These are phyloP conservation scores for Murraya koenigii DNA, from an alignment of 345 rosid species.

Conservation along the genomic window DNA sequence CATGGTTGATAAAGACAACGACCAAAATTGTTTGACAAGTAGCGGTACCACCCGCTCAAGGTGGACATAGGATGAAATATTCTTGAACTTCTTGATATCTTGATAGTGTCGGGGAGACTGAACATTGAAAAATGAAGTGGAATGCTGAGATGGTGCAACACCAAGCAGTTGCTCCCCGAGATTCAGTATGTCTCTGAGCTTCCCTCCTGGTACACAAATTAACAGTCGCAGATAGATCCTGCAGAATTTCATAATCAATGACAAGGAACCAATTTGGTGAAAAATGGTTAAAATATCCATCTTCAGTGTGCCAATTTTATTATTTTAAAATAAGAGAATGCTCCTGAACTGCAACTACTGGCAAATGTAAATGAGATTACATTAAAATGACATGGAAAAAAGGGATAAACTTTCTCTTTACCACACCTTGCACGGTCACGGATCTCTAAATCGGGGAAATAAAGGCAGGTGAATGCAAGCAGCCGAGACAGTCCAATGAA, in stretches of 20 bases:
- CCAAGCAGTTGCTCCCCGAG: conserved; percentile 62
- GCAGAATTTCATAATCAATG: conserved; percentile 24
- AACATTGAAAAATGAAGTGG: conserved; percentile 61
- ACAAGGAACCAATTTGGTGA: conserved; percentile 15
- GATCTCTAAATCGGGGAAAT: conserved; percentile 93
- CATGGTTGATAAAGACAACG: conserved; percentile 59
- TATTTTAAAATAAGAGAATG: not conserved
- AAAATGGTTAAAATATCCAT: not conserved
- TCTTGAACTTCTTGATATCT: conserved; percentile 58
- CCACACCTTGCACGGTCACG: conserved; percentile 88
- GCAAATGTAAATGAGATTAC: not conserved
- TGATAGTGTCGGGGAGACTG: conserved; percentile 60
- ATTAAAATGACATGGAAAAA: not conserved
- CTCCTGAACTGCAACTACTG: not conserved
- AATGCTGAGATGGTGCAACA: conserved; percentile 63
- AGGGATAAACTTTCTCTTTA: conserved; percentile 4
- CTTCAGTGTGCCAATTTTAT: not conserved
- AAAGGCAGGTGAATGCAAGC: conserved; percentile 79
- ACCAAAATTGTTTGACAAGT: conserved; percentile 90
- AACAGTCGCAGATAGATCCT: conserved; percentile 93
- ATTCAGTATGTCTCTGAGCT: conserved; percentile 62
- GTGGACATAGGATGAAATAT: conserved; percentile 61
- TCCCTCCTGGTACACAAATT: conserved; percentile 78
- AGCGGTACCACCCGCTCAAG: conserved; percentile 58
- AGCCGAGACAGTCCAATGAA: conserved; percentile 80